A percentile compares a stretch with the other conserved stretches of the same genome.
Evolutionary conservation across 768 basidiomycete species (phyloP).

Genomic region (Pulveroboletus ravenelii): DNA sequence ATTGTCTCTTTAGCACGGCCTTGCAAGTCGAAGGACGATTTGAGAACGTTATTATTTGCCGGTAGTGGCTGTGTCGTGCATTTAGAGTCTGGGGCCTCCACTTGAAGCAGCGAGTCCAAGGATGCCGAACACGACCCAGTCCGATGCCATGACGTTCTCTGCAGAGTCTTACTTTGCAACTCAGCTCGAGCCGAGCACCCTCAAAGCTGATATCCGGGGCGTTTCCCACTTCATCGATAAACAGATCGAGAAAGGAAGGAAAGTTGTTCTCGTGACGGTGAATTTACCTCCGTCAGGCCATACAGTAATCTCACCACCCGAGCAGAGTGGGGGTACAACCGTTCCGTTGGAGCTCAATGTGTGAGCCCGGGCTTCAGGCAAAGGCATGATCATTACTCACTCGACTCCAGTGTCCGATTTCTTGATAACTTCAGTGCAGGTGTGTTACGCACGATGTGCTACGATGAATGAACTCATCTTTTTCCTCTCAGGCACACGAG

Average conservation of each 20-base stretch:
- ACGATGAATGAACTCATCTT: not conserved
- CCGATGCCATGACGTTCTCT: constrained; percentile 49
- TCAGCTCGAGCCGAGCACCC: constrained; percentile 69
- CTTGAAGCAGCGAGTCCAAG: not conserved
- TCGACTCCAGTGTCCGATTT: constrained; percentile 77
- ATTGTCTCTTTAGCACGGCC: too few species aligned
- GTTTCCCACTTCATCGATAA: constrained; percentile 66
- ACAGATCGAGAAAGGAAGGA: constrained; percentile 60
- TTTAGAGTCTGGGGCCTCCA: not conserved
- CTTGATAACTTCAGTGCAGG: constrained; percentile 98
- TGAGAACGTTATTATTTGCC: not conserved
- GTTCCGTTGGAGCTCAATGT: constrained; percentile 98
- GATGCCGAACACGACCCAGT: constrained; percentile 17
- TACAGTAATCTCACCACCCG: constrained; percentile 11
- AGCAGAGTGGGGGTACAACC: constrained; percentile 94
- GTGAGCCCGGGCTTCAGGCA: constrained; percentile 50
- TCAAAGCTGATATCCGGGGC: constrained; percentile 60
- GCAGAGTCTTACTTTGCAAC: constrained; percentile 89
- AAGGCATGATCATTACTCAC: constrained; percentile 16
- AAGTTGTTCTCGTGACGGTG: constrained; percentile 93
- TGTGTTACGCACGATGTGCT: constrained; percentile 30
- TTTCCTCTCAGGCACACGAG: constrained; percentile 70
- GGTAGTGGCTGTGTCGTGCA: constrained; percentile 12
- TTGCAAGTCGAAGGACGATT: too few species aligned
- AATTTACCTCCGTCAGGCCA: constrained; percentile 29